Conservation (phyloP, 2,329 filamentous ascomycete species). For the Nemania abortiva region DNA sequence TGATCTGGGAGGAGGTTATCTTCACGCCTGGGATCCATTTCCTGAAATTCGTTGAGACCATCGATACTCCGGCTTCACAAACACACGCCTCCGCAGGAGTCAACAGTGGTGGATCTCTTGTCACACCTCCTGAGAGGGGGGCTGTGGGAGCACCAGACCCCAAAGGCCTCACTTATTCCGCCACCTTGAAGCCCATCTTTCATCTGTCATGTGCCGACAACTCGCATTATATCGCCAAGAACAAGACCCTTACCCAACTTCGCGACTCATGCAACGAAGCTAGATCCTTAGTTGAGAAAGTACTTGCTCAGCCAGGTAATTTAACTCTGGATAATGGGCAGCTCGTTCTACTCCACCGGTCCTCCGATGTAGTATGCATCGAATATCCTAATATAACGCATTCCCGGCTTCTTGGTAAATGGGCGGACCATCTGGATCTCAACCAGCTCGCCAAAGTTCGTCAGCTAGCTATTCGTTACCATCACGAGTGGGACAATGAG, state of each 20-base stretch:
- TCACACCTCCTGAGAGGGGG: background rate
- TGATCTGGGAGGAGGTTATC: slow-evolving; percentile 48
- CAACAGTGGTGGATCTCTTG: slow-evolving; percentile 15
- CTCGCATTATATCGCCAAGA: slow-evolving; percentile 48
- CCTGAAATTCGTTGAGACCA: slow-evolving; percentile 46
- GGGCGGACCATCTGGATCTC: slow-evolving; percentile 45
- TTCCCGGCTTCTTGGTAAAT: slow-evolving; percentile 39
- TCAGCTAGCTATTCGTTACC: slow-evolving; percentile 58
- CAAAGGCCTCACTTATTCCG: slow-evolving; percentile 28
- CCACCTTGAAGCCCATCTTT: slow-evolving; percentile 44
- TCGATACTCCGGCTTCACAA: slow-evolving; percentile 1
- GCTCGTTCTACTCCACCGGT: slow-evolving; percentile 44
- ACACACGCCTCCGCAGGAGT: slow-evolving; percentile 4
- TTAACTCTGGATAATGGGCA: slow-evolving; percentile 44
- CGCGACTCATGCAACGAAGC: slow-evolving; percentile 45
- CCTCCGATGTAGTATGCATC: slow-evolving; percentile 50
- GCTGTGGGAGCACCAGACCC: background rate
- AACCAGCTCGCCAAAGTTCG: slow-evolving; percentile 52
- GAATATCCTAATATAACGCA: slow-evolving; percentile 47
- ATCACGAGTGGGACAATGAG: slow-evolving; percentile 56
- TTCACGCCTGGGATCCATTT: slow-evolving; percentile 51
- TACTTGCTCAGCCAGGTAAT: slow-evolving; percentile 42
- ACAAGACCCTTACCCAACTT: slow-evolving; percentile 44
- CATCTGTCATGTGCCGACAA: slow-evolving; percentile 44
- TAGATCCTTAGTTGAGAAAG: slow-evolving; percentile 37